Base-by-base conservation (phyloP, 1,284 basidiomycete genomes). In the Chalciporus sp. region DNA sequence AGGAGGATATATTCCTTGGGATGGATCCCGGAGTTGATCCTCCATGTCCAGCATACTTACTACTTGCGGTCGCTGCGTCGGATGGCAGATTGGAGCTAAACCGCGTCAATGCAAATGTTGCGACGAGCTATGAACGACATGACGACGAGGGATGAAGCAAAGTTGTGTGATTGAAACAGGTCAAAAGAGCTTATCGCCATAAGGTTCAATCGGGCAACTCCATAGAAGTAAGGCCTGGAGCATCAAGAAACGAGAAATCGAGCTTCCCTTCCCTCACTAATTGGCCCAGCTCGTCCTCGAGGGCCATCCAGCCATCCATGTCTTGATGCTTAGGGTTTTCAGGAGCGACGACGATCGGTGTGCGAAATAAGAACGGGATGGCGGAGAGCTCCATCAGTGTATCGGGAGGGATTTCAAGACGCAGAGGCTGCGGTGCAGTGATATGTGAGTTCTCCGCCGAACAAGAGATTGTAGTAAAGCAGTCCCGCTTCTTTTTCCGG, bases 291-390 rank as follows among this genome's bases (percentile, higher is more conserved):
- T 65, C 60, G 6, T 65, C 57, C 42, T 70, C 64, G 52, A 65
- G 16, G 33, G 20, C 31, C 52, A 42, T 26, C 68, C 64, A 65
- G 52, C 49, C 11, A 16, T 49, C 26, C 47, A 33, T 16, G 4
- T 1, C 31, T 41, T 10, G 52, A 33, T 29, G 29, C 7, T 17
- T 11, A 45, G 39, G 5, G 19, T 42, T 28, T 31, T 52, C 45
- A 8, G 48, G 35, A 35, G 5, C 26, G 6, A 67, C 46, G 7
- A 35, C 4, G 23, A 50, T 11, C 3, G 70, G 70, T 16, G 66
- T 63, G 42, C 65, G 51, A 52, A 65, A 70, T 12, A 71, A 42
- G 31, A 70, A 72, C 1, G 66, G 70, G 9, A 72, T 65, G 23
- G 70, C 70, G 4, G 70, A 72, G 43, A 71, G 63, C 27, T 70